Evolutionary conservation across 805 yeast genomes (phyloP), one percentile per base, ranked within the genome.

Genomic region (Yamadazyma takamatsuzukensis): DNA sequence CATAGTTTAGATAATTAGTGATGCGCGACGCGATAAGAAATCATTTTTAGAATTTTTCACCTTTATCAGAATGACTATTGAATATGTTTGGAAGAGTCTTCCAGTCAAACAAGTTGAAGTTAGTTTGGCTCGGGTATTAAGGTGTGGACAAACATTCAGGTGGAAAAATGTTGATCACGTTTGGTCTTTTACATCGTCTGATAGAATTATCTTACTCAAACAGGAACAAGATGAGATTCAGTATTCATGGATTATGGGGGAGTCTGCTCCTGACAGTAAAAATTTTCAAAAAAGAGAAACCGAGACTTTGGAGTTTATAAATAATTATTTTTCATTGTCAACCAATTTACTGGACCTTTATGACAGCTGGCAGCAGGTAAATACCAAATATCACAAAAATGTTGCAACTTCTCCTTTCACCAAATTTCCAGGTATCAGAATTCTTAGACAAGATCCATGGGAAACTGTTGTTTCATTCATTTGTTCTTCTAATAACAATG

Each of bases 391-490:
- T 47, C 53, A 53, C 28, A 57, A 54, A 30, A 53, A 33, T 33
- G 61, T 4, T 41, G 54, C 23, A 50, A 41, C 30, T 13, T 48
- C 64, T 3, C 64, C 69, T 2, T 66, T 66, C 41, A 36, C 43
- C 4, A 33, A 48, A 18, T 76, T 77, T 34, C 65, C 65, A 4
- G 97, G 97, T 0, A 78, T 90, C 13, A 63, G 98, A 18, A 86
- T 90, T 41, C 68, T 93, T 17, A 70, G 89, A 22, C 97, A 93
- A 55, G 96, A 90, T 43, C 97, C 98, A 0, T 93, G 97, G 97
- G 98, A 93, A 46, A 87, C 90, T 26, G 64, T 88, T 27, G 63
- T 90, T 13, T 83, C 93, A 2, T 93, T 90, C 44, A 93, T 93
- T 8, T 93, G 97, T 59, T 86, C 96, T 2, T 80, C 95, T n/a